Evolutionary conservation across 805 yeast species (phyloP), one percentile per base, ranked within the genome.

Genomic region (Candida rishiriensis): DNA sequence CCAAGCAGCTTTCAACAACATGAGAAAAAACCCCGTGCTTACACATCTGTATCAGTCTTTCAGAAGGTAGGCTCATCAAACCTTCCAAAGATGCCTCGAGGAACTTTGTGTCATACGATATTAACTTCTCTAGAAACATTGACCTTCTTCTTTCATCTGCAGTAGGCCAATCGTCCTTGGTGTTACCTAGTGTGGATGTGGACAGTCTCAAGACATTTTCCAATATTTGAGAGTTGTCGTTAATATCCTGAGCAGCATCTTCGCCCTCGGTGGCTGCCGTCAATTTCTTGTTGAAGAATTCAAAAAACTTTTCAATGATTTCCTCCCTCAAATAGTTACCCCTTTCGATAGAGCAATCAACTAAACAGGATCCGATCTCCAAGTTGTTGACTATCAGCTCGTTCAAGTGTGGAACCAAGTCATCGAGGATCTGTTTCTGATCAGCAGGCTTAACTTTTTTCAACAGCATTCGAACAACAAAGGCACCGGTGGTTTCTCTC

Each of bases 21-120:
- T 86, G 97, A 1, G 96, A 88, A 53, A 87, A 89, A 2, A 89
- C 93, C 10, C 97, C 95, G 61, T 91, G 97, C 53, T 71, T 72
- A 56, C 95, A 85, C 85, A 91, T 81, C 56, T 82, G 84, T 29
- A 78, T 54, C 30, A 88, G 63, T 49, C 79, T 72, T 48, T 78
- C 85, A n/a, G 66, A 66, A 12, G 85, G 83, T 45, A 85, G 61
- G 2, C 73, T 73, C 41, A 87, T 61, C 47, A 85, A 63, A 45
- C 82, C 79, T 41, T 79, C 81, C 59, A 86, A 70, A 1, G 81
- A 73, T 36, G 80, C 71, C 13, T 72, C 63, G 12, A 83, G 71
- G 48, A 87, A 81, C 39, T 70, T 67, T 28, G 72, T 71, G 55
- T 87, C 91, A 56, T 81, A 85, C 30, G 76, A 77, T 60, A 88